These are phyloP conservation scores for Cinnamomum chago DNA, from an alignment of 164 flowering plant species.

Conservation along the genomic window DNA sequence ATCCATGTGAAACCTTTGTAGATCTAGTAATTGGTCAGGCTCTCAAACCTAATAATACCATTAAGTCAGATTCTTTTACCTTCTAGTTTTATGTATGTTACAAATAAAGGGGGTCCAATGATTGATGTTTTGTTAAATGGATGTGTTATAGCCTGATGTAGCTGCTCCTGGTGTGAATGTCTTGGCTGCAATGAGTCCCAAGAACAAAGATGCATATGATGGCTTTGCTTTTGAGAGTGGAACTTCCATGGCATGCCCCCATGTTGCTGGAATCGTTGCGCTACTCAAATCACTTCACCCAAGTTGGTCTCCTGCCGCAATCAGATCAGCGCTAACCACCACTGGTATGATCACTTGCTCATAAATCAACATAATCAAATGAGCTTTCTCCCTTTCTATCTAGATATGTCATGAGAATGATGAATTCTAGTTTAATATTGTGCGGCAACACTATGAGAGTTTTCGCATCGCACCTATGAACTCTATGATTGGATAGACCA, in stretches of 20 bases:
- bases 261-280: constrained; percentile 42
- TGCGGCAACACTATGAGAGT: too few species aligned
- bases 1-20: too few species aligned
- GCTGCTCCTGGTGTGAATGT: constrained; percentile 47
- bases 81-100: too few species aligned
- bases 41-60: too few species aligned
- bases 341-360: constrained; percentile 27
- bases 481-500: too few species aligned
- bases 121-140: neutral
- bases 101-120: too few species aligned
- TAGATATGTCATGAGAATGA: too few species aligned
- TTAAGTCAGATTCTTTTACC: too few species aligned
- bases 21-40: too few species aligned
- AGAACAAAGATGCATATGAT: neutral
- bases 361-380: neutral
- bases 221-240: constrained; percentile 27
- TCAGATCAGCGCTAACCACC: constrained; percentile 44
- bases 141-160: constrained; percentile 40
- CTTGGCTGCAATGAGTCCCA: constrained; percentile 30
- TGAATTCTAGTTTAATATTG: too few species aligned
- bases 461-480: too few species aligned
- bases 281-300: constrained; percentile 39
- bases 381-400: neutral
- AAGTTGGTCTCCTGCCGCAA: constrained; percentile 49
- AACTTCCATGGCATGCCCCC: constrained; percentile 55